A percentile compares a stretch with the other conserved stretches of the same genome.
These are phyloP conservation scores for Thuja plicata DNA, from an alignment of 83 land plant genomes.

Conservation along the genomic window DNA sequence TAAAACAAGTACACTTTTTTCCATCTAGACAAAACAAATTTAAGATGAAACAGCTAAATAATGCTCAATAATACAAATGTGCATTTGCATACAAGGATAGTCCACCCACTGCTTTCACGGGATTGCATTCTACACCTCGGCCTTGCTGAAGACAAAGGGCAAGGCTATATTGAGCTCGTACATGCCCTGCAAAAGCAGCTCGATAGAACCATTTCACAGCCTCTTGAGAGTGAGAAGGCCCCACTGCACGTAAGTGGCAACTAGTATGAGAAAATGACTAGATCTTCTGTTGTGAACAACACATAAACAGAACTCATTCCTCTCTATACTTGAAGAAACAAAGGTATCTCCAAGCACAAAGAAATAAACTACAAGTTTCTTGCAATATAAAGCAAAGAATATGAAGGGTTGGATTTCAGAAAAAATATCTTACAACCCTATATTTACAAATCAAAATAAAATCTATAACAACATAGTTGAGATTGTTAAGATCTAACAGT, in stretches of 20 bases:
- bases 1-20: not conserved
- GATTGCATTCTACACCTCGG: conserved; percentile 59
- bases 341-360: not conserved
- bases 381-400: not conserved
- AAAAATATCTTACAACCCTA: not conserved
- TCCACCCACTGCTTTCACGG: conserved; percentile 65
- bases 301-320: not conserved
- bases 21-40: not conserved
- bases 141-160: conserved; percentile 90
- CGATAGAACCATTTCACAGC: conserved; percentile 77
- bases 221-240: conserved; percentile 51
- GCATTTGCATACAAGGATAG: conserved; percentile 5
- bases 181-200: conserved; percentile 70
- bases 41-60: not conserved
- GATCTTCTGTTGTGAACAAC: not conserved
- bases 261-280: not conserved
- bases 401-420: not conserved
- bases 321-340: not conserved
- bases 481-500: not conserved
- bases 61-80: not conserved
- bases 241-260: conserved; percentile 31
- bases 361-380: not conserved
- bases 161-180: conserved; percentile 84
- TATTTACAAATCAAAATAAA: not conserved
- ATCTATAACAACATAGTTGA: not conserved